phyloP scores from a whole-genome alignment of 1,139 yeast species.

The Pneumocystis carinii region DNA sequence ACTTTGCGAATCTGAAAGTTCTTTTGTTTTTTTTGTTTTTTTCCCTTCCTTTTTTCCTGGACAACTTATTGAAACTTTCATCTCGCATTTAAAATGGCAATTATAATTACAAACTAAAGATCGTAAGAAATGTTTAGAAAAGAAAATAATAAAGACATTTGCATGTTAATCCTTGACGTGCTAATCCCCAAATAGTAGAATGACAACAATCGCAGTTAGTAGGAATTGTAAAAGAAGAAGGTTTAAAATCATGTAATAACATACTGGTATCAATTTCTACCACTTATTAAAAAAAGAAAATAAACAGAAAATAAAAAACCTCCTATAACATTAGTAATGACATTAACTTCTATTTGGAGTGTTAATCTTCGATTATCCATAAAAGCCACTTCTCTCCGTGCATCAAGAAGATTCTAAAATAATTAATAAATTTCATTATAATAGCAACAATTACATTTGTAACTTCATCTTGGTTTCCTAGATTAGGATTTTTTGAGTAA shows the following conservation, averaged over 20 bases:
- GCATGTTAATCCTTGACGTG: constrained; percentile 18
- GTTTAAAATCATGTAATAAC: constrained; percentile 17
- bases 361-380: constrained; percentile 61
- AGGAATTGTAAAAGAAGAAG: constrained; percentile 19
- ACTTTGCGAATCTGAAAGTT: constrained; percentile 5
- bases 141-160: not conserved
- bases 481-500: constrained; percentile 23
- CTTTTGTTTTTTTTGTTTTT: constrained; percentile 9
- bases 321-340: constrained; percentile 74
- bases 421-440: not conserved
- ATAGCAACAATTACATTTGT: constrained; percentile 23
- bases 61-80: constrained; percentile 18
- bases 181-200: constrained; percentile 18
- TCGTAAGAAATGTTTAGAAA: not conserved
- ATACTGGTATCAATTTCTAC: constrained; percentile 28
- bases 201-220: constrained; percentile 17
- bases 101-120: constrained; percentile 15
- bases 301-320: not conserved
- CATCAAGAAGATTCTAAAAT: constrained; percentile 32
- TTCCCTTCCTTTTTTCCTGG: constrained; percentile 13
- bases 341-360: constrained; percentile 76
- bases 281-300: not conserved
- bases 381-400: constrained; percentile 48
- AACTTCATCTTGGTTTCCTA: constrained; percentile 30
- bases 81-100: constrained; percentile 19